Evolutionary conservation across 129 eudicot species (phyloP).

Genomic region (Flaveria linearis): DNA sequence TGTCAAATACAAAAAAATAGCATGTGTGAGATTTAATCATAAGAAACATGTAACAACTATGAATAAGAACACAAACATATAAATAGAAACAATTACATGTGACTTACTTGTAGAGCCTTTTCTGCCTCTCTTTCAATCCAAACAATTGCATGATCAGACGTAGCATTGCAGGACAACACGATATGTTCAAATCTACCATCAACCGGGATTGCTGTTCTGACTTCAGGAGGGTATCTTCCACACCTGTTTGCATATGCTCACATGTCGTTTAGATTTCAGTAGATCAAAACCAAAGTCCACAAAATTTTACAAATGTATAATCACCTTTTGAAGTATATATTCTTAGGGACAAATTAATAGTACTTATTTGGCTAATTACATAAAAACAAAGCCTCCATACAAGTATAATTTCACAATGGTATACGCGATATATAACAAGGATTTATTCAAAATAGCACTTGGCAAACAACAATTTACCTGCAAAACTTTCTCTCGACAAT

Average conservation of each 20-base stretch:
- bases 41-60: neutral
- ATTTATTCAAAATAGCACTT: no score
- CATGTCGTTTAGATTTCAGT: neutral
- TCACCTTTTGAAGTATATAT: no score
- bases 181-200: conserved; percentile 93
- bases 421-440: no score
- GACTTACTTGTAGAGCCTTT: conserved; percentile 50
- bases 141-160: conserved; percentile 54
- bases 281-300: neutral
- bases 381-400: no score
- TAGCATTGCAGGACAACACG: conserved; percentile 51
- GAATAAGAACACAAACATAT: neutral
- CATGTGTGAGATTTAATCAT: neutral
- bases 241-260: conserved; percentile 45
- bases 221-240: conserved; percentile 82
- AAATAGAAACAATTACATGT: neutral
- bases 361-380: no score
- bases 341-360: no score
- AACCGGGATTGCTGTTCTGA: conserved; percentile 87
- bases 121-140: conserved; percentile 60
- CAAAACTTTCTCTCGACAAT: conserved; percentile 78
- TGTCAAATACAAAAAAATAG: neutral
- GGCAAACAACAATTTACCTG: conserved; percentile 56
- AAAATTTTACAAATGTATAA: neutral
- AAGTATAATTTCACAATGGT: neutral